Percentiles rank a stretch among this genome's conserved stretches.
phyloP scores from a whole-genome alignment of 2,329 filamentous ascomycete genomes.

The Echinosphaeria canescens region DNA sequence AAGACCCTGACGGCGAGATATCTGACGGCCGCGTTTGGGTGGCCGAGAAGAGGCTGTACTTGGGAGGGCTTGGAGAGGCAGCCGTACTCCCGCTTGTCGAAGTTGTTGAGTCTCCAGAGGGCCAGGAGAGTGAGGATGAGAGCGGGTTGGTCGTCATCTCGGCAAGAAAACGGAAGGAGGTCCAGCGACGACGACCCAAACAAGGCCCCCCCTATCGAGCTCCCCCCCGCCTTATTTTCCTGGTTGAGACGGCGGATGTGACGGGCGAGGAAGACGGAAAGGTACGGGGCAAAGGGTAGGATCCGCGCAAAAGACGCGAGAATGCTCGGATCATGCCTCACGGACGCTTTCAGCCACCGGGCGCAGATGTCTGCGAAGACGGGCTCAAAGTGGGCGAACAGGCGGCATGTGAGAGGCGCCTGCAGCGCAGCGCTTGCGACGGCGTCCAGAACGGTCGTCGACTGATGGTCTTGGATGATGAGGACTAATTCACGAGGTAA shows the following conservation, averaged over 20 bases:
- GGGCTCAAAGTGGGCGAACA: constrained; percentile 55
- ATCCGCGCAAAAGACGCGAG: constrained; percentile 60
- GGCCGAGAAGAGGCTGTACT: constrained; percentile 46
- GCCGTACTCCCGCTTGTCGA: constrained; percentile 48
- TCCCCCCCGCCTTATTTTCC: no score
- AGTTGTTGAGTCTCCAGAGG: constrained; percentile 59
- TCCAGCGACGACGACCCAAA: no score
- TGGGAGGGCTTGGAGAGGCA: constrained; percentile 31
- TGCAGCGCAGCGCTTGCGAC: constrained; percentile 49
- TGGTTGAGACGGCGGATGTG: no score
- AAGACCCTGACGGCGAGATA: constrained; percentile 71
- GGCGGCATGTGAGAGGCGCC: constrained; percentile 43
- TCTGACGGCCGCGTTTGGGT: constrained; percentile 36
- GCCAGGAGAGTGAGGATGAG: constrained; percentile 48
- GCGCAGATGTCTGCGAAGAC: constrained; percentile 69
- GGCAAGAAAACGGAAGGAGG: no score
- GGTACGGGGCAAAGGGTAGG: constrained; percentile 60
- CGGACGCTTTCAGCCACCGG: constrained; percentile 41
- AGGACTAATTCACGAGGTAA: constrained; percentile 50
- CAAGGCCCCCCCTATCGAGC: no score
- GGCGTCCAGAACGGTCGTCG: constrained; percentile 47
- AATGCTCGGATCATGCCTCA: constrained; percentile 17
- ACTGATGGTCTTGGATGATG: constrained; percentile 39
- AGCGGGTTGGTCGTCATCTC: no score
- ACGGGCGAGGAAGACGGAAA: constrained; percentile 52